Conservation (phyloP, 495 filamentous ascomycete species). For the Podospora sp. region DNA sequence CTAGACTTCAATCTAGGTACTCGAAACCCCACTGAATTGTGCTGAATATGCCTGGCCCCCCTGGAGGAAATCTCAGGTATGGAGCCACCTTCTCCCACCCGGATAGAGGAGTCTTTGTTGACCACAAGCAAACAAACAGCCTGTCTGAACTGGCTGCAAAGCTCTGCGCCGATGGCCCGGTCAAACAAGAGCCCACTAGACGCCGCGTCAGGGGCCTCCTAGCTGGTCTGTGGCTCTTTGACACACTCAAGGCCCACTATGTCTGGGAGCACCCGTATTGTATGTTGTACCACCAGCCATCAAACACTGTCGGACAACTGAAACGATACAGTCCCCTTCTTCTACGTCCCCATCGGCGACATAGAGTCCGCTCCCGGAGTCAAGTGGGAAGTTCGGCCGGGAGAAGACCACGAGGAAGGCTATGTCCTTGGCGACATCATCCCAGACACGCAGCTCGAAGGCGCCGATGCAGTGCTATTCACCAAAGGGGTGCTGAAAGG, state of each 20-base stretch:
- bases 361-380: conserved; percentile 20
- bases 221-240: conserved; percentile 32
- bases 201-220: conserved; percentile 32
- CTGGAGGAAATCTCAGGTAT: background rate
- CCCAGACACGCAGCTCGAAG: background rate
- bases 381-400: background rate
- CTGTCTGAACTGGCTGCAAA: conserved; percentile 24
- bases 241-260: conserved; percentile 28
- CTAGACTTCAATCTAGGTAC: too few relatives aligned
- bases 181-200: conserved; percentile 32
- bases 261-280: conserved; percentile 36
- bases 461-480: conserved; percentile 9
- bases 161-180: conserved; percentile 28
- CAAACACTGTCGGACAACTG: background rate
- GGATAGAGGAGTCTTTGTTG: background rate
- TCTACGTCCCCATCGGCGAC: conserved; percentile 30
- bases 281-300: background rate
- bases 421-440: conserved; percentile 4
- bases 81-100: too few relatives aligned
- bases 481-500: conserved; percentile 27
- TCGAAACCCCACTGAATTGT: too few relatives aligned
- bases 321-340: conserved; percentile 25
- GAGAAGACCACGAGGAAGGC: conserved; percentile 19
- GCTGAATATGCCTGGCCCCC: background rate
- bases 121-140: background rate